Evolutionary conservation across 331 rosid species (phyloP), one percentile per base, ranked within the genome.

Genomic region (Arachis monticola): DNA sequence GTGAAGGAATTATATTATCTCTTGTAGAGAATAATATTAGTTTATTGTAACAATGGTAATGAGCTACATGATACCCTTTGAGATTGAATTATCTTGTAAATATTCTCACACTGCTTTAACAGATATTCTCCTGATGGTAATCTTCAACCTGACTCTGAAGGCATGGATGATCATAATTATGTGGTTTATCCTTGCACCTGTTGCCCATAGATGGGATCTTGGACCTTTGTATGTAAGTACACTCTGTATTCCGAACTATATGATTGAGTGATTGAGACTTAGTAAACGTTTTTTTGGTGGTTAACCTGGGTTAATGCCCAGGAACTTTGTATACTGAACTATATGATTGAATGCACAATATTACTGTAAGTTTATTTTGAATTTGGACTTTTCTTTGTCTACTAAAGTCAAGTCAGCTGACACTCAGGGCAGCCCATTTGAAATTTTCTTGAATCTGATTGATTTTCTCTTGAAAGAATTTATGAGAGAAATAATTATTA

Each of bases 121-220:
- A 94, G 99, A 92, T 83, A 86, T 94, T 85, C 73, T 94, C 77
- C 76, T 92, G 91, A 92, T 94, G 97, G 88, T 82, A 69, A 81
- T 94, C 80, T 90, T 94, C 87, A 84, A 96, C 73, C 87, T 92
- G 69, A 92, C 97, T 77, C 67, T 92, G 78, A 94, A 87, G 89
- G 83, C 83, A 65, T 94, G 99, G 99, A 64, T 72, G 63, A 67
- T 85, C 67, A 88, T 92, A 73, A 53, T 89, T 52, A 53, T 92
- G 81, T 92, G 97, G 99, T 94, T 94, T 86, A 76, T 92, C 85
- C 65, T 92, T 72, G 97, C 99, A 80, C 97, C 97, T 63, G 79
- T 92, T 80, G 97, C 97, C 80, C 91, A 92, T 80, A 87, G 82
- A 79, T 92, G 86, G 91, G 88, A 87, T 70, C 88, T 94, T 41